phyloP scores from a whole-genome alignment of 345 rosid genomes.

The Eucalyptus globulus region DNA sequence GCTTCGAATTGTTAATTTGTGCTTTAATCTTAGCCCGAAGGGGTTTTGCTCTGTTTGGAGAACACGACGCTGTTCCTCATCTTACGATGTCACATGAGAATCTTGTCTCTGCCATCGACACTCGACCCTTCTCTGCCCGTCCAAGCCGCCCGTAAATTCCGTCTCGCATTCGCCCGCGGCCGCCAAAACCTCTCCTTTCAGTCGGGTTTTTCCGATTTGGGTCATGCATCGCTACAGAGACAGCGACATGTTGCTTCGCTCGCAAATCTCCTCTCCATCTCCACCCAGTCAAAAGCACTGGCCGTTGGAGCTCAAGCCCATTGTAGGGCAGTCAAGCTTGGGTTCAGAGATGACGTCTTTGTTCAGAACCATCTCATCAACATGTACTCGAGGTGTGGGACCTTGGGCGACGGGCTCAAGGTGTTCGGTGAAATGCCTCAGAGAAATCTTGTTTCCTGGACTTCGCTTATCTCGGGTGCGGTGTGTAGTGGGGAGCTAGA shows the following conservation, averaged over 20 bases:
- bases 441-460: slow-evolving; percentile 26
- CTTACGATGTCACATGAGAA: neutral
- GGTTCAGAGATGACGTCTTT: slow-evolving; percentile 7
- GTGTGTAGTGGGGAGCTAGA: neutral
- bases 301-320: slow-evolving; percentile 20
- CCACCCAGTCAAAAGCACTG: neutral
- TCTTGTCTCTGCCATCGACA: neutral
- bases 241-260: slow-evolving; percentile 1
- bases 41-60: neutral
- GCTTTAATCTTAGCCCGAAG: neutral
- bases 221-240: neutral
- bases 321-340: slow-evolving; percentile 9
- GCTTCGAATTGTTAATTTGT: neutral
- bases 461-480: slow-evolving; percentile 11
- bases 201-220: neutral
- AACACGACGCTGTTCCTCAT: neutral
- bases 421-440: slow-evolving; percentile 21
- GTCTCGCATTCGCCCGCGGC: neutral
- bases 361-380: slow-evolving; percentile 12
- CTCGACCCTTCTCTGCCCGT: neutral
- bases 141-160: neutral
- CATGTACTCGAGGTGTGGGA: neutral
- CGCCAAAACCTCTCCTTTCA: neutral
- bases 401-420: slow-evolving; percentile 1
- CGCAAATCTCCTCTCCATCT: slow-evolving; percentile 1